Percentiles rank a stretch among this genome's conserved stretches.
Conservation (phyloP, 2,329 filamentous ascomycete genomes). For the Microdochium trichocladiopsis region DNA sequence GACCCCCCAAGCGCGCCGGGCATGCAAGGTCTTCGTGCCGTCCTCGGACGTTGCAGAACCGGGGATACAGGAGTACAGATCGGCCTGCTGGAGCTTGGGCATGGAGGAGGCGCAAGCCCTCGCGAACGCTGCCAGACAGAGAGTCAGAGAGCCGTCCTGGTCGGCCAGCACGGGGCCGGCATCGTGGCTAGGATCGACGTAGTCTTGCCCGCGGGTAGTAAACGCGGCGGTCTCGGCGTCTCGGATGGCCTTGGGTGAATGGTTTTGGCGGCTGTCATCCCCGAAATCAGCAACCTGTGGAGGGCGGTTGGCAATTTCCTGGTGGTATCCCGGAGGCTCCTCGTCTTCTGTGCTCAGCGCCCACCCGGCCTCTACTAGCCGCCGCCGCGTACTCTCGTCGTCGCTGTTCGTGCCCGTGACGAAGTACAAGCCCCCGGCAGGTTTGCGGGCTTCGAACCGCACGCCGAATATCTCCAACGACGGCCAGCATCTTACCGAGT, state of each 20-base stretch:
- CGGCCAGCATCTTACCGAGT: no score
- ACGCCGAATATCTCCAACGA: not conserved
- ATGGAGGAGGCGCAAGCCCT: not conserved
- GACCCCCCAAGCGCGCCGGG: not conserved
- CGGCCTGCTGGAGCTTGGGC: not conserved
- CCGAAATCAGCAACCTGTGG: not conserved
- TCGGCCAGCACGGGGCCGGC: not conserved
- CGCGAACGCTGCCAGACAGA: not conserved
- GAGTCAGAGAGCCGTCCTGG: not conserved
- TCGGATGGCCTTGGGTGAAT: no score
- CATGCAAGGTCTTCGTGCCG: not conserved
- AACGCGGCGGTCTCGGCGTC: not conserved
- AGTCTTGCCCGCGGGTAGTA: not conserved
- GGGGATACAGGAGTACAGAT: not conserved
- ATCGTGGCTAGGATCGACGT: not conserved
- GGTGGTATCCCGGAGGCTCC: not conserved
- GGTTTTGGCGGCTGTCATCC: not conserved
- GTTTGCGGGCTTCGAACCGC: not conserved
- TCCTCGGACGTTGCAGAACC: not conserved
- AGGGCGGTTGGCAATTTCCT: not conserved
- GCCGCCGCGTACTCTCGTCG: not conserved
- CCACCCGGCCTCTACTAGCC: no score
- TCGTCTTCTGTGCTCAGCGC: not conserved
- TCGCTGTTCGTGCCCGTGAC: not conserved
- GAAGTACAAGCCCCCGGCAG: not conserved